A percentile compares a stretch with the other conserved stretches of the same genome.
Evolutionary conservation across 768 basidiomycete species (phyloP).

Genomic region (Amanita pseudoporphyria): DNA sequence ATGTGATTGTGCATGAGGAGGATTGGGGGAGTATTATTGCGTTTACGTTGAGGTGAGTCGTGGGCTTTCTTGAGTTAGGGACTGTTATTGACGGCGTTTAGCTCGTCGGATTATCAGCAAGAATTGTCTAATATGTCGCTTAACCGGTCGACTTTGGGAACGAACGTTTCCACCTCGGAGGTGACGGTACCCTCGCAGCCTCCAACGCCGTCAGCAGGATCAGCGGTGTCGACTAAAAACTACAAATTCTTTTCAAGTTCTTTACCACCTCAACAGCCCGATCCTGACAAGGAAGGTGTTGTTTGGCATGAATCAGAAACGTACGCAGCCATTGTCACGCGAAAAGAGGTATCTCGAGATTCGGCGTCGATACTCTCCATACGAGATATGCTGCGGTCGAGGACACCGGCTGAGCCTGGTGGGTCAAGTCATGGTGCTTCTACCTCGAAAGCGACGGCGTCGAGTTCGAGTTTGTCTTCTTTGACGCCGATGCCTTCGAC

Average conservation of each 20-base stretch:
- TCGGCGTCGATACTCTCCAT: constrained; percentile 46
- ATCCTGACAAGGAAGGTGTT: constrained; percentile 50
- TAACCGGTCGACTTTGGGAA: constrained; percentile 16
- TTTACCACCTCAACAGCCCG: constrained; percentile 27
- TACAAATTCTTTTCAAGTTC: constrained; percentile 38
- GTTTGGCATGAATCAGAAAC: constrained; percentile 55
- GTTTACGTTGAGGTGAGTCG: constrained; percentile 55
- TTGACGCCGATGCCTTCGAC: constrained; percentile 22
- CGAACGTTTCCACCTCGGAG: neutral
- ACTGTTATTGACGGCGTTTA: constrained; percentile 17
- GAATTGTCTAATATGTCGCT: constrained; percentile 33
- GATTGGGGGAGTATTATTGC: constrained; percentile 78
- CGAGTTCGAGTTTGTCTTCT: neutral
- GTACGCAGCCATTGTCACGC: constrained; percentile 47
- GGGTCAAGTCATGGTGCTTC: neutral
- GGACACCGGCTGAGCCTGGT: constrained; percentile 26
- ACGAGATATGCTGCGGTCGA: constrained; percentile 52
- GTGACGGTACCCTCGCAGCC: constrained; percentile 14
- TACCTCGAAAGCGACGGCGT: neutral
- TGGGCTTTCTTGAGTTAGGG: neutral
- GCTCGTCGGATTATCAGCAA: constrained; percentile 49
- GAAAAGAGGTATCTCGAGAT: constrained; percentile 58
- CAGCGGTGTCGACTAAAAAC: constrained; percentile 29
- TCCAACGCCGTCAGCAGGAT: constrained; percentile 14
- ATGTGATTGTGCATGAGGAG: constrained; percentile 55